Evolutionary conservation across 192 early-diverging fungal genomes (phyloP).

Genomic region (Entomortierella chlamydospora): DNA sequence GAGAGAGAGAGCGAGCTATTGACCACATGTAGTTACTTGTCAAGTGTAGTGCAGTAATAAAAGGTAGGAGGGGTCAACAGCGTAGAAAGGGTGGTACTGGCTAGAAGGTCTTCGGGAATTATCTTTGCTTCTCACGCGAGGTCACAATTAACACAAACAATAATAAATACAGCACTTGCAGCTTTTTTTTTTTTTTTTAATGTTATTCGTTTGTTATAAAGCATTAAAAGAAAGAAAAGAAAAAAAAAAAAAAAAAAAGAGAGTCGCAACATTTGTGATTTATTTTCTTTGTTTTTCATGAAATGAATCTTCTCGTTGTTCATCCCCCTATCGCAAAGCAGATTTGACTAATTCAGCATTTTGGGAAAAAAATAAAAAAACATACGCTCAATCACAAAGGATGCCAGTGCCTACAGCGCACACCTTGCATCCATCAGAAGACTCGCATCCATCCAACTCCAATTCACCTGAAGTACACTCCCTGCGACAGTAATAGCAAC

Average conservation of each 20-base stretch:
- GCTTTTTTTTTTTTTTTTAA: neutral
- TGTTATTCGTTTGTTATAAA: too few species aligned
- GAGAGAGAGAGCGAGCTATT: neutral
- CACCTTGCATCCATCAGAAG: conserved; percentile 13
- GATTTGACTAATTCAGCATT: too few species aligned
- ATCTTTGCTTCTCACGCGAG: conserved; percentile 15
- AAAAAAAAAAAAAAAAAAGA: too few species aligned
- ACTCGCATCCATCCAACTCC: neutral
- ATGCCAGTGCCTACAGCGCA: conserved; percentile 25
- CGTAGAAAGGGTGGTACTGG: too few species aligned
- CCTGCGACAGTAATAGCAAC: neutral
- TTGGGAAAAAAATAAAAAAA: neutral
- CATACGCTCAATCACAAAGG: conserved; percentile 4
- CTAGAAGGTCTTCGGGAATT: neutral
- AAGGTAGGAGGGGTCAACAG: too few species aligned
- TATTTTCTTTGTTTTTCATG: too few species aligned
- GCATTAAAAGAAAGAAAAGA: neutral
- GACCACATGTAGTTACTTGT: too few species aligned
- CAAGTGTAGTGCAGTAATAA: too few species aligned
- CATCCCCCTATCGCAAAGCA: neutral
- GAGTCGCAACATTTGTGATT: too few species aligned
- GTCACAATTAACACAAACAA: neutral
- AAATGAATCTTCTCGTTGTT: neutral
- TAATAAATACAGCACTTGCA: too few species aligned
- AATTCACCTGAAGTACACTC: neutral